Base-by-base conservation (phyloP, 768 basidiomycete species). In the Rhizopogon vesiculosus region DNA sequence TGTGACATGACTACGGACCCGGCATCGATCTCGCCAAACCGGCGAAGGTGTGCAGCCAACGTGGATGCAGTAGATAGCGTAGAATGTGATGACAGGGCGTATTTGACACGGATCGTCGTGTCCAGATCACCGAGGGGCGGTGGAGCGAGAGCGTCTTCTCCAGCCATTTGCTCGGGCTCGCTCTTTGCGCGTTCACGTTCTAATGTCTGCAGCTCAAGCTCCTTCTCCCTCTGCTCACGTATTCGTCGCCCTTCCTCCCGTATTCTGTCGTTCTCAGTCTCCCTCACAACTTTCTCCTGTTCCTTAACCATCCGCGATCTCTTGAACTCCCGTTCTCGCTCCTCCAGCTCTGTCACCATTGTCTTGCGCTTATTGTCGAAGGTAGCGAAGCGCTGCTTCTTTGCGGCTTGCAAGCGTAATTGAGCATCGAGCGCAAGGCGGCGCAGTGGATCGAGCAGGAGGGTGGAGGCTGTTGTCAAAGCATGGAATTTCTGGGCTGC, bases 401-500 rank as follows among this genome's bases (percentile, higher is more conserved):
- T 79, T 0, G 90, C 89, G 41, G 81, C 78, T 56, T 86, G 83
- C 2, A 86, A 68, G 42, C 86, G 84, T n/a, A 88, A 70, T 64
- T 87, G 89, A 2, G 89, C 88, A 64, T 93, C 89, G 53, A 93
- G 75, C 0, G 88, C 90, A 42, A 91, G 76, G 18, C 89, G 83
- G 39, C 87, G 83, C 33, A 89, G 70, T 4, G 91, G 91, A 62
- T 93, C 91, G 55, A 92, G 85, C 6, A 93, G 75, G 2, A 91
- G 76, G 66, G 91, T 86, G 62, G 90, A 88, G 0, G 91, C 89
- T 57, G 84, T 83, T 54, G 87, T 92, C 48, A 93, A 80, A 54
- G 89, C 89, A 65, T 93, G 91, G 64, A 93, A 93, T 66, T 90
- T 88, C 54, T 84, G 79, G 2, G 87, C 87, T 83, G 55, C 29